A percentile compares a stretch with the other conserved stretches of the same genome.
Conservation (phyloP, 345 rosid species). For the Theobroma cacao region DNA sequence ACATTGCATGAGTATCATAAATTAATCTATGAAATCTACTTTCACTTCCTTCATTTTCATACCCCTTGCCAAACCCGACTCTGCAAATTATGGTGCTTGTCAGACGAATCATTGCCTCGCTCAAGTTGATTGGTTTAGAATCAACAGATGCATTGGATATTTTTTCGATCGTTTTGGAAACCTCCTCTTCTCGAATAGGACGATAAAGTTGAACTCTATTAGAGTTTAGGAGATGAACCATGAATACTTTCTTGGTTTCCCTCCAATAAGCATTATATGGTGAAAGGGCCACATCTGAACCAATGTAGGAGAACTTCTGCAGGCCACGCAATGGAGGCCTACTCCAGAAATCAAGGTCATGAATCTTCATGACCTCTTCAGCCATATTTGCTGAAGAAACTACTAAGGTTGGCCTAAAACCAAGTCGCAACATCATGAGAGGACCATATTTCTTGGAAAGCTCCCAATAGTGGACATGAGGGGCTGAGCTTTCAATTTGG, state of each 20-base stretch:
- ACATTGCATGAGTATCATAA: conserved; percentile 27
- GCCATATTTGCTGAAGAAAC: conserved; percentile 31
- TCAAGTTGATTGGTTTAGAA: too few relatives aligned
- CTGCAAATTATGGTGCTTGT: conserved; percentile 33
- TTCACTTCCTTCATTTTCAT: too few relatives aligned
- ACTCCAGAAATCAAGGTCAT: conserved; percentile 30
- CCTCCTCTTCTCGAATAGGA: conserved; percentile 23
- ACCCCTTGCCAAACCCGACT: conserved; percentile 41
- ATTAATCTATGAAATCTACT: conserved; percentile 24
- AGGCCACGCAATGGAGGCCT: conserved; percentile 31
- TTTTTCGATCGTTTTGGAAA: too few relatives aligned
- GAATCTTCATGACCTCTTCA: conserved; percentile 23
- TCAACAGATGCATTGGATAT: too few relatives aligned
- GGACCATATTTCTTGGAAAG: conserved; percentile 32
- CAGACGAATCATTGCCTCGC: conserved; percentile 19
- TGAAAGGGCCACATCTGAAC: conserved; percentile 41
- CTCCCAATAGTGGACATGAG: conserved; percentile 2
- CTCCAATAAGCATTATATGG: conserved; percentile 45
- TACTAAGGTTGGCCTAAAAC: conserved; percentile 11
- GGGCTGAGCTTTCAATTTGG: conserved; percentile 12
- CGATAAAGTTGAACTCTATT: conserved; percentile 32
- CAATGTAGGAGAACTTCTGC: conserved; percentile 39
- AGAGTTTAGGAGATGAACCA: conserved; percentile 33
- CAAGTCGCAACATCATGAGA: conserved; percentile 30
- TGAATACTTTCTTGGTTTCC: conserved; percentile 36